phyloP scores from a whole-genome alignment of 1,284 basidiomycete genomes.

The Cutaneotrichosporon cyanovorans region DNA sequence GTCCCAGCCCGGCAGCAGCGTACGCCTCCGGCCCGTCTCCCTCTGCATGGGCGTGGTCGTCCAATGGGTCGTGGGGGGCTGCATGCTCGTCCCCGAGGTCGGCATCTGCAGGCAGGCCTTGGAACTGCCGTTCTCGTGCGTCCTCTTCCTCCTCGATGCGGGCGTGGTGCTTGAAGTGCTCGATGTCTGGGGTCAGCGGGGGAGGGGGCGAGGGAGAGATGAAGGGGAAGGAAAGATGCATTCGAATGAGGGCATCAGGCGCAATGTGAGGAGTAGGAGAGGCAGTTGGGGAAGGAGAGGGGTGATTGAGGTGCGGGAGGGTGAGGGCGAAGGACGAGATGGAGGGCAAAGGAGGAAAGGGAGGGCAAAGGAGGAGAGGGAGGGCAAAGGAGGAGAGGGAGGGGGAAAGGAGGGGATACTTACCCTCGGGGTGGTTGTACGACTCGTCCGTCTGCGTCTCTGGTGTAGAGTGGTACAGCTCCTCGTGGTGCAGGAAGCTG shows the following conservation, averaged over 20 bases:
- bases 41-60: conserved; percentile 33
- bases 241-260: no score
- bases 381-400: no score
- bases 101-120: conserved; percentile 34
- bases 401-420: no score
- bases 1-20: neutral
- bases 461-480: conserved; percentile 85
- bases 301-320: no score
- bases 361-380: no score
- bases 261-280: no score
- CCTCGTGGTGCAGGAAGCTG: conserved; percentile 84
- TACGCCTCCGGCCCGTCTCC: conserved; percentile 31
- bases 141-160: conserved; percentile 75
- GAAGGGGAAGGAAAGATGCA: no score
- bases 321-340: no score
- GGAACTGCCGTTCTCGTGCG: conserved; percentile 41
- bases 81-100: conserved; percentile 37
- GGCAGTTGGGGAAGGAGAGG: no score
- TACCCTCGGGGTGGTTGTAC: conserved; percentile 85
- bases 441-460: conserved; percentile 95
- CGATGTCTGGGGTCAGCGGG: conserved; percentile 34
- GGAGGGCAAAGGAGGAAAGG: no score
- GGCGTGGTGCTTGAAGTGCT: conserved; percentile 58
- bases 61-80: conserved; percentile 35
- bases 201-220: no score